Evolutionary conservation across 1,139 yeast species (phyloP), one percentile per base, ranked within the genome.

Genomic region (Ogataea hybrid): DNA sequence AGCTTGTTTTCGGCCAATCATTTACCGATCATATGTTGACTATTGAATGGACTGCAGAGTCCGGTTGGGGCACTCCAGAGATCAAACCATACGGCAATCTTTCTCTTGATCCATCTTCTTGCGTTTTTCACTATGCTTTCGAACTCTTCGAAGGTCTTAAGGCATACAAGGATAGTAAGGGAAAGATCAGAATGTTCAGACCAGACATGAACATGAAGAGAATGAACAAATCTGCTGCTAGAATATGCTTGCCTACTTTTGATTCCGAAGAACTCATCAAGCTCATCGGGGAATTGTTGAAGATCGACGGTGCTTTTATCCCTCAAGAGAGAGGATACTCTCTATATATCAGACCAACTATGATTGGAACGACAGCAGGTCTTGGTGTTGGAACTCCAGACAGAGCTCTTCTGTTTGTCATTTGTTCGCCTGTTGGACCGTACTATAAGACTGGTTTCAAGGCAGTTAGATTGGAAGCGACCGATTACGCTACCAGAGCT

Each of bases 341-440:
- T 20, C 73, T 92, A 57, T 92, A 92, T 68, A 73, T 92, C 55
- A 81, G 98, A 65, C 98, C 98, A 44, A 87, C 97, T 31, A 65
- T 92, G 71, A 92, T 92, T 56, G 97, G 97, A 57, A 90, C 97
- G 46, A 78, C 89, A 46, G 78, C 84, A 35, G 81, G 86, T 35
- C 74, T 92, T 46, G 97, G 97, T 49, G 96, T 92, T 44, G 73
- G 80, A 43, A 68, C 79, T 30, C 97, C 97, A 38, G 77, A 78
- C 55, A 81, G 71, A 56, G 97, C 97, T 4, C 70, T 87, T 46
- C 70, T 92, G 51, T 92, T 68, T 63, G 86, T 89, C 40, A 89
- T 92, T 65, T 86, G 90, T 31, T 86, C 95, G 14, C 98, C 97
- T 14, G 98, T 90, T 21, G 97, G 97, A 25, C 97, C 97, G 28